These are phyloP conservation scores for Selaginella moellendorffii DNA, from an alignment of 75 land plant genomes.

Conservation along the genomic window DNA sequence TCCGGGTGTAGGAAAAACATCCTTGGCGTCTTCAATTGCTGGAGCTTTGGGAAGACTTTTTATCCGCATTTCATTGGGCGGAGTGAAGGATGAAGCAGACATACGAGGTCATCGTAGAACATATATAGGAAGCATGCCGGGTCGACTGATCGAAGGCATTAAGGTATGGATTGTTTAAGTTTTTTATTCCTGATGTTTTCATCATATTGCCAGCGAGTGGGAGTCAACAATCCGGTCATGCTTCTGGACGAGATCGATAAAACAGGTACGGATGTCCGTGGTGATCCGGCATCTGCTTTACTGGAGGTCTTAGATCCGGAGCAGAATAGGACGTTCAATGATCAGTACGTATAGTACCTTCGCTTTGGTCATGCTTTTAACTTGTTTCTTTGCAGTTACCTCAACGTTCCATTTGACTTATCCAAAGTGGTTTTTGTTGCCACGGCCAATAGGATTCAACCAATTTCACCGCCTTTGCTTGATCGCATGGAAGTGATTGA, in stretches of 20 bases:
- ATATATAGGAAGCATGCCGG: slow-evolving; percentile 99
- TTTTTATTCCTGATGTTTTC: background rate
- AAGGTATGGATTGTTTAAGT: slow-evolving; percentile 55
- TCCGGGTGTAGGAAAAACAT: slow-evolving; percentile 98
- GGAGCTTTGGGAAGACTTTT: slow-evolving; percentile 78
- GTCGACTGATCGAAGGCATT: slow-evolving; percentile 93
- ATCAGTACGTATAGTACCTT: slow-evolving; percentile 44
- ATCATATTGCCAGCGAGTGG: slow-evolving; percentile 53
- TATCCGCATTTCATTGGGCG: slow-evolving; percentile 85
- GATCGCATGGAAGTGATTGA: slow-evolving; percentile 98
- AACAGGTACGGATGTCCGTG: slow-evolving; percentile 90
- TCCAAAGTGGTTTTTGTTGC: slow-evolving; percentile 93
- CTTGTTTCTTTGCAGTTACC: slow-evolving; percentile 43
- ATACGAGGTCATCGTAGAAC: slow-evolving; percentile 96
- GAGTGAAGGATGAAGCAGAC: slow-evolving; percentile 99
- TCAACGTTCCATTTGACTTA: slow-evolving; percentile 95
- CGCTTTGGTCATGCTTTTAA: slow-evolving; percentile 7
- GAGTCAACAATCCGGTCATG: slow-evolving; percentile 89
- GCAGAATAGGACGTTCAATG: slow-evolving; percentile 86
- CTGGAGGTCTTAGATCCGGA: slow-evolving; percentile 97
- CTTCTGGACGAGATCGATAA: slow-evolving; percentile 96
- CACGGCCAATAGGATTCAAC: slow-evolving; percentile 74
- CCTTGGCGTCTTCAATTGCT: slow-evolving; percentile 96
- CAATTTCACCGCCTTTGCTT: slow-evolving; percentile 82
- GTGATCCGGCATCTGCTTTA: slow-evolving; percentile 94